A percentile compares a stretch with the other conserved stretches of the same genome.
Evolutionary conservation across 2,329 filamentous ascomycete species (phyloP).

Genomic region (Pseudonectria foliicola): DNA sequence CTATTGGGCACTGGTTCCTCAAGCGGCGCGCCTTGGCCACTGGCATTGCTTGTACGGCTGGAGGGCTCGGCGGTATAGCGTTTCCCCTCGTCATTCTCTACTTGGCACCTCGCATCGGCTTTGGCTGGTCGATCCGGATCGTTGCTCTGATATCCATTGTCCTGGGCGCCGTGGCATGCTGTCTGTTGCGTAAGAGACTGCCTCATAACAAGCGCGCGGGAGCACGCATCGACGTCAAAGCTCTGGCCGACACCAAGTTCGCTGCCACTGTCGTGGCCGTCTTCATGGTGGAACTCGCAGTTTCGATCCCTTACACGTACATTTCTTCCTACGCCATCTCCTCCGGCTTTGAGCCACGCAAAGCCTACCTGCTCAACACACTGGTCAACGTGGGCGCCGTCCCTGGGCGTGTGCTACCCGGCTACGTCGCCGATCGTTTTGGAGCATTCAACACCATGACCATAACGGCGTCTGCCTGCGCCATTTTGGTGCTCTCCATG

Average conservation of each 20-base stretch:
- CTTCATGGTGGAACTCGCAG: slow-evolving; percentile 50
- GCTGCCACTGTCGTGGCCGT: slow-evolving; percentile 44
- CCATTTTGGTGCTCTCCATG: slow-evolving; percentile 45
- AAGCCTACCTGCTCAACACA: slow-evolving; percentile 60
- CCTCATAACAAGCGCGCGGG: slow-evolving; percentile 39
- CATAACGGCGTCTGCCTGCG: slow-evolving; percentile 39
- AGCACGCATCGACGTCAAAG: slow-evolving; percentile 40
- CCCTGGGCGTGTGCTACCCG: slow-evolving; percentile 61
- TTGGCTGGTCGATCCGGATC: slow-evolving; percentile 24
- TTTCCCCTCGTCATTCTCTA: slow-evolving; percentile 34
- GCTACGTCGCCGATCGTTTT: slow-evolving; percentile 54
- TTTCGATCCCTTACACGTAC: slow-evolving; percentile 62
- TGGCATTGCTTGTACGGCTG: slow-evolving; percentile 61
- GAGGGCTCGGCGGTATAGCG: slow-evolving; percentile 49
- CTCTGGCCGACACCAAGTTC: slow-evolving; percentile 44
- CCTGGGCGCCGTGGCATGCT: slow-evolving; percentile 22
- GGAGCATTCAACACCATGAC: slow-evolving; percentile 67
- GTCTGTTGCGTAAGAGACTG: slow-evolving; percentile 34
- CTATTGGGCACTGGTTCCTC: slow-evolving; percentile 64
- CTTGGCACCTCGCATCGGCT: slow-evolving; percentile 20
- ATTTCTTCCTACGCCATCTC: slow-evolving; percentile 56
- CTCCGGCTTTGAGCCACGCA: slow-evolving; percentile 36
- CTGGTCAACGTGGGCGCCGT: slow-evolving; percentile 64
- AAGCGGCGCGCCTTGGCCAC: slow-evolving; percentile 58
- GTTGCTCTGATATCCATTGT: slow-evolving; percentile 21